Evolutionary conservation across 2,329 filamentous ascomycete species (phyloP).

Genomic region (Cercospora zeina): DNA sequence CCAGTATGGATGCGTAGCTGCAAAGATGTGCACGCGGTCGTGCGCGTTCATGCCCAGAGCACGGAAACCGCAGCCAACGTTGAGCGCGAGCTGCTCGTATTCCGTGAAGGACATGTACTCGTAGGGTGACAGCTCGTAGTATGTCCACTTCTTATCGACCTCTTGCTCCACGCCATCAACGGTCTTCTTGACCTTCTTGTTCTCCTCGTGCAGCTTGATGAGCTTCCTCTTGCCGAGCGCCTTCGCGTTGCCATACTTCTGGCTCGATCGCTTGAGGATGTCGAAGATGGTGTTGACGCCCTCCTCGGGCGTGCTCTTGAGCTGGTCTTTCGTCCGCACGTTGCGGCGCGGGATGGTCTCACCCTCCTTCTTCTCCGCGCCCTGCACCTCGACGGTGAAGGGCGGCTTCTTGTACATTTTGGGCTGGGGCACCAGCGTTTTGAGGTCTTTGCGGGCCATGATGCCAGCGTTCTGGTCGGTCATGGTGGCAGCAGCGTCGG

Average conservation of each 20-base stretch:
- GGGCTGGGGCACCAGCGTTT: slow-evolving; percentile 52
- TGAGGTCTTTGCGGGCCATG: slow-evolving; percentile 47
- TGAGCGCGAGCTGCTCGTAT: slow-evolving; percentile 68
- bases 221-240: slow-evolving; percentile 67
- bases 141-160: slow-evolving; percentile 89
- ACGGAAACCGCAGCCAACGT: slow-evolving; percentile 71
- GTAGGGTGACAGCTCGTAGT: slow-evolving; percentile 79
- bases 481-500: slow-evolving; percentile 7
- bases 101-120: slow-evolving; percentile 75
- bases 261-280: slow-evolving; percentile 69
- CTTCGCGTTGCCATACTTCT: slow-evolving; percentile 55
- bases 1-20: slow-evolving; percentile 82
- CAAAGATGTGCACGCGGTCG: slow-evolving; percentile 78
- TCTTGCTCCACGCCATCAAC: slow-evolving; percentile 76
- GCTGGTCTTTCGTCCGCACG: slow-evolving; percentile 67
- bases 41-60: slow-evolving; percentile 68
- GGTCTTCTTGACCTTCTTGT: slow-evolving; percentile 86
- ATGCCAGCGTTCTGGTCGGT: slow-evolving; percentile 22
- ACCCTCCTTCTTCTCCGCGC: slow-evolving; percentile 67
- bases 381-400: slow-evolving; percentile 71
- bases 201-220: slow-evolving; percentile 75
- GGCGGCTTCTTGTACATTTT: slow-evolving; percentile 63
- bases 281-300: slow-evolving; percentile 77
- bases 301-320: slow-evolving; percentile 64
- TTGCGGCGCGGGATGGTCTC: slow-evolving; percentile 84